Evolutionary conservation across 2,329 filamentous ascomycete genomes (phyloP), one percentile per base, ranked within the genome.

Genomic region (Fusarium citri): DNA sequence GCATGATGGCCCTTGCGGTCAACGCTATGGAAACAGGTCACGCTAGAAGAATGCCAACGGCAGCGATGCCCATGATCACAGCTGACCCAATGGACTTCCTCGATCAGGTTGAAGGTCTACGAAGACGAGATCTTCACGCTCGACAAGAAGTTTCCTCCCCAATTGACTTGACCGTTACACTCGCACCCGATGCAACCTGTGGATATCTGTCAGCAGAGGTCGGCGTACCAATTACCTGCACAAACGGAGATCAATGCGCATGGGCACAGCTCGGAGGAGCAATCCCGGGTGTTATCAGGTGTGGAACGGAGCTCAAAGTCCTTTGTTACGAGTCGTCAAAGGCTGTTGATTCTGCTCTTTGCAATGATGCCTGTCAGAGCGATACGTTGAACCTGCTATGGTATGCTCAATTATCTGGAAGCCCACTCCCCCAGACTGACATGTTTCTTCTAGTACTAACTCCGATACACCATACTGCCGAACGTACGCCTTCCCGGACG

Each of bases 401-500:
- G 58, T 61, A 26, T 2, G 48, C 1, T 10, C 10, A 4, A 23
- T 18, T 4, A 2, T n/a, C 16, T n/a, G 16, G 8, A 16, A 11
- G 10, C 26, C 1, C 11, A 5, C 10, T 31, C 14, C 14, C 14
- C 14, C 14, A 8, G 1, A 8, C 30, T 31, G 7, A 31, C 30
- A 28, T 11, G 3, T 6, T 18, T 9, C 8, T 12, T 15, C 2
- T 16, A 61, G 59, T 20, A 61, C 59, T 2, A 1, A 60, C 1
- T 25, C 28, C 4, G 37, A 61, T 0, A 15, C 4, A 2, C 59
- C 59, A 8, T 53, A 37, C 1, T 61, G 59, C 1, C 59, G 59
- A n/a, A 61, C 59, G 1, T 61, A 61, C n/a, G 6, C 4, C 8
- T 61, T 20, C 11, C 55, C 55, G 8, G n/a, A 59, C 2, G 59